Conservation (phyloP, 192 early-diverging fungal species). For the Thoreauomyces humboldtii region DNA sequence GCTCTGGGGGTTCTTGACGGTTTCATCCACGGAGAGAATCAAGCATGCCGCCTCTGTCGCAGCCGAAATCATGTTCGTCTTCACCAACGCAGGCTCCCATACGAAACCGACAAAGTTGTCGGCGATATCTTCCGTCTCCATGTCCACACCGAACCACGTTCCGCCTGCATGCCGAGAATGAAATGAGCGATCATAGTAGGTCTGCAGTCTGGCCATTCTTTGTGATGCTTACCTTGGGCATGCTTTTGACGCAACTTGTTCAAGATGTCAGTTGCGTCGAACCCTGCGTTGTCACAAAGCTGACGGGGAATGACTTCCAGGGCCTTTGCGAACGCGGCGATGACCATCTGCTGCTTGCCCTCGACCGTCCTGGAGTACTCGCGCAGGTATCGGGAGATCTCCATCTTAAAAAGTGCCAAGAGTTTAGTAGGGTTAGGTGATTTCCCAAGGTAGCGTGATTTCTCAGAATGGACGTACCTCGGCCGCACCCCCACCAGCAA, state of each 20-base stretch:
- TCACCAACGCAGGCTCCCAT: conserved; percentile 98
- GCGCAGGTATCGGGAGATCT: conserved; percentile 90
- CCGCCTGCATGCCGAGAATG: conserved; percentile 36
- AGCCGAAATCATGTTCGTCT: conserved; percentile 91
- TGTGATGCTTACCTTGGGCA: conserved; percentile 62
- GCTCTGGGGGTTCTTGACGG: conserved; percentile 86
- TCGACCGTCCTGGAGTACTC: conserved; percentile 90
- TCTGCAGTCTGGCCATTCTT: not conserved
- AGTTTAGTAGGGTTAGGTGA: not conserved
- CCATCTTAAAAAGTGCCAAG: conserved; percentile 68
- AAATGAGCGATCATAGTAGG: not conserved
- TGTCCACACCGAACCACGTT: conserved; percentile 92
- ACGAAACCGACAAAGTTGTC: conserved; percentile 93
- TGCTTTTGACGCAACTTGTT: conserved; percentile 96
- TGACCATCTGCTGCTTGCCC: conserved; percentile 97
- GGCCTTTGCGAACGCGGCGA: conserved; percentile 91
- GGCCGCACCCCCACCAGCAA: conserved; percentile 96
- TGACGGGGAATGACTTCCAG: conserved; percentile 98
- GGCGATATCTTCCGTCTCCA: conserved; percentile 78
- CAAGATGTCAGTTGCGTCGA: conserved; percentile 96
- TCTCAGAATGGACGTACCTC: conserved; percentile 58
- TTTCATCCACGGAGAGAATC: conserved; percentile 96
- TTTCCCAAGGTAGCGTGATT: no score
- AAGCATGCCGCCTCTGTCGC: conserved; percentile 95
- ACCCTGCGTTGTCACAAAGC: conserved; percentile 97